Base-by-base conservation (phyloP, 768 basidiomycete genomes). In the Calocera cornea region DNA sequence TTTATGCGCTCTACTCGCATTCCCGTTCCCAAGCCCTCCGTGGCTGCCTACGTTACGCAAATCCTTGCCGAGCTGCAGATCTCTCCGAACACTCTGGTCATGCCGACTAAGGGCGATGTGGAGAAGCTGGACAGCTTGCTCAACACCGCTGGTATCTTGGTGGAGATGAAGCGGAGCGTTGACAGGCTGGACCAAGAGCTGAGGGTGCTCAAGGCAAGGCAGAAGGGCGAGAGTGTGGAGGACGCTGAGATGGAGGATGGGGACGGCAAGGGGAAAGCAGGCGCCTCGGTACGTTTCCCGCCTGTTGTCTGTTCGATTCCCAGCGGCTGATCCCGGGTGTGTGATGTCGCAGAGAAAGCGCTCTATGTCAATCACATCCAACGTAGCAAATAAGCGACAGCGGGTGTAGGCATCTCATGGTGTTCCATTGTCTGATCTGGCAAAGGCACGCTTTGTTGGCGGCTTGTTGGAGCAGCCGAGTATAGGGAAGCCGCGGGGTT, bases 141-240 rank as follows among this genome's bases (percentile, higher is more conserved):
- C 50, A 86, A 87, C 2, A 85, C 88, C 1, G 84, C 90, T 0
- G 82, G 82, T 2, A 80, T 83, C 14, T 77, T 97, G 72, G 82
- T 95, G n/a, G 92, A 97, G 72, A 87, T 86, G 70, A 98, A 97
- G 81, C 87, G 90, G 71, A 79, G 86, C 14, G 84, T 91, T 41
- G 95, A 98, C 75, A 85, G 87, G 74, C 83, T 88, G 2, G 92
- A 95, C 22, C 87, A 89, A 73, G 95, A 98, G 71, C 86, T 93
- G 36, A 78, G 86, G 68, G 83, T 90, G 1, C 72, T 88, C 69
- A 87, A 84, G 73, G 83, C 82, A 65, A 84, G 87, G 41, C 54
- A 60, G 16, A 60, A 60, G 27, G 54, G 54, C 27, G 54, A 60
- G 54, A 27, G 31, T 22, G 54, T 29, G 24, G 54, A 60, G 22